Base-by-base conservation (phyloP, 2,329 filamentous ascomycete species). In the Neonectria faginata region DNA sequence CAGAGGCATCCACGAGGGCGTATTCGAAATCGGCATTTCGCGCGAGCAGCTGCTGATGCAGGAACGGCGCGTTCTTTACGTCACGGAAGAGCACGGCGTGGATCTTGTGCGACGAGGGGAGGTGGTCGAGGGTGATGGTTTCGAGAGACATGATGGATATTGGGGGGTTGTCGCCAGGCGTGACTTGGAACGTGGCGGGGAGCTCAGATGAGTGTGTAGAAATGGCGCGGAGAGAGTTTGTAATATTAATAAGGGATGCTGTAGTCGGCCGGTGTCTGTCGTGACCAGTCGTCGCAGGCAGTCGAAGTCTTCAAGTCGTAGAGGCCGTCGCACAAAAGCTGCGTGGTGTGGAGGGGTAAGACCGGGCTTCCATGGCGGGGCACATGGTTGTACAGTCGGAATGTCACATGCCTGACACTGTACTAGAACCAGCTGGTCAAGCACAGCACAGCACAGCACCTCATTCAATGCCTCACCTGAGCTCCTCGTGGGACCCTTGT, bases 21-120 rank as follows among this genome's bases (percentile, higher is more conserved):
- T 98, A 98, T 79, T 98, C 94, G 73, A 94, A 98, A 9, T 91
- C 90, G 11, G 88, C 75, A 76, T 98, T 97, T 57, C 92, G 92
- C 6, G 88, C 86, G n/a, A 98, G 84, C 5, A 99, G 88, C 80
- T 97, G 94, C 71, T 90, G 84, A 57, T 94, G 91, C 47, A 99
- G 84, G 74, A 91, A 94, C 1, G 86, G 80, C 11, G 93, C 87
- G 77, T 99, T 99, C 66, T 86, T 78, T 61, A 98, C 88, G 76
- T 92, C 82, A 22, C 83, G 86, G 82, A 96, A 97, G 33, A 97
- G 82, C 47, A 88, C 90, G 54, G 93, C 81, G 78, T 96, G 89
- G 31, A 97, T 83, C 7, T 87, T 84, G 76, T 93, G 84, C 29
- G 84, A 82, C 7, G 83, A 74, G 1, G 93, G 91, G 47, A 97